phyloP scores from a whole-genome alignment of 257 asterid species.

The Solanum dulcamara region DNA sequence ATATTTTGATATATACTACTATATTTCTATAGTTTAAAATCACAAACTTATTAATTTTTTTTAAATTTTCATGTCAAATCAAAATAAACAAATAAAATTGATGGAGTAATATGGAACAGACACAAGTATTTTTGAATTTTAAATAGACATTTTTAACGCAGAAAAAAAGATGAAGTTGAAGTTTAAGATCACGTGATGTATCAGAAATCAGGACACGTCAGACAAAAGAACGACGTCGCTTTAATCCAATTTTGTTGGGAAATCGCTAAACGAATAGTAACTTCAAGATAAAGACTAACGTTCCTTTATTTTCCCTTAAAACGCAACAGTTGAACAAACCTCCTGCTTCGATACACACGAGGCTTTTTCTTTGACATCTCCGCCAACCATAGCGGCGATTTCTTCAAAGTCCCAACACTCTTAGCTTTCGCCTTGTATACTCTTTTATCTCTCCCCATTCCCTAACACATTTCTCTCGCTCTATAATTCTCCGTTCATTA shows the following conservation, averaged over 20 bases:
- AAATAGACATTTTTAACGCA: background rate
- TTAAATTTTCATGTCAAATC: background rate
- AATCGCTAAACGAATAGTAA: background rate
- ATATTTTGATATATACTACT: too few species aligned
- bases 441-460: background rate
- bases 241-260: background rate
- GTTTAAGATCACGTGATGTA: background rate
- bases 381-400: constrained; percentile 45
- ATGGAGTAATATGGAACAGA: background rate
- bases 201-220: background rate
- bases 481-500: background rate
- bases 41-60: too few species aligned
- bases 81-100: too few species aligned
- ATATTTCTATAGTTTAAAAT: too few species aligned
- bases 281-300: background rate
- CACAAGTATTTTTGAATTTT: background rate
- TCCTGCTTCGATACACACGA: constrained; percentile 47
- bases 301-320: background rate
- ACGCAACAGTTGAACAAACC: background rate
- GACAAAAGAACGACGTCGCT: background rate
- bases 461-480: background rate
- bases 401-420: constrained; percentile 11
- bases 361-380: constrained; percentile 1
- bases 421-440: background rate
- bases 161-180: background rate